Evolutionary conservation across 177 flowering plant species (phyloP).

Genomic region (Vitis hybrid): DNA sequence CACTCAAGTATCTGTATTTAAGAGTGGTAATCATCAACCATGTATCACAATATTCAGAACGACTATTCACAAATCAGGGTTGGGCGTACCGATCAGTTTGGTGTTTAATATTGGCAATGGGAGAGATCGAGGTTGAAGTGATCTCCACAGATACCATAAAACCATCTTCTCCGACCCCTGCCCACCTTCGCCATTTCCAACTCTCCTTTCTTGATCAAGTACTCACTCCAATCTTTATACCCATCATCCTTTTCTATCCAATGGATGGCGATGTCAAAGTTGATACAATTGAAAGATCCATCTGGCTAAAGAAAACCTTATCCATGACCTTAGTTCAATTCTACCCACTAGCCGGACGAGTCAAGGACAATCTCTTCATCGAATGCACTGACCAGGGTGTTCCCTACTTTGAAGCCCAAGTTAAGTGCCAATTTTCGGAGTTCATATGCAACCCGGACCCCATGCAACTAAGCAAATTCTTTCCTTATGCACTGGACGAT

Average conservation of each 20-base stretch:
- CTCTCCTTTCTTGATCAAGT: slow-evolving; percentile 41
- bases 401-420: slow-evolving; percentile 22
- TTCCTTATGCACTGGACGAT: neutral
- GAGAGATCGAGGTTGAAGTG: slow-evolving; percentile 16
- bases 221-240: slow-evolving; percentile 19
- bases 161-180: slow-evolving; percentile 38
- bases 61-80: too few species aligned
- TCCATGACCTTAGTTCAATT: slow-evolving; percentile 21
- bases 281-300: slow-evolving; percentile 2
- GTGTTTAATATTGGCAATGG: slow-evolving; percentile 5
- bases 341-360: slow-evolving; percentile 35
- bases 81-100: too few species aligned
- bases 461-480: slow-evolving; percentile 3
- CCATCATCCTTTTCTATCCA: slow-evolving; percentile 18
- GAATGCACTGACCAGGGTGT: slow-evolving; percentile 35
- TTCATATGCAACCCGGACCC: slow-evolving; percentile 4
- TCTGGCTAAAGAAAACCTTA: slow-evolving; percentile 12
- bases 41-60: too few species aligned
- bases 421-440: slow-evolving; percentile 8
- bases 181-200: slow-evolving; percentile 19
- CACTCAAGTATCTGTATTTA: too few species aligned
- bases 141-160: slow-evolving; percentile 21
- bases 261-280: too few species aligned
- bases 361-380: slow-evolving; percentile 11
- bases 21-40: too few species aligned